These are phyloP conservation scores for Raddia guianensis DNA, from an alignment of 176 grass and related monocot genomes.

Conservation along the genomic window DNA sequence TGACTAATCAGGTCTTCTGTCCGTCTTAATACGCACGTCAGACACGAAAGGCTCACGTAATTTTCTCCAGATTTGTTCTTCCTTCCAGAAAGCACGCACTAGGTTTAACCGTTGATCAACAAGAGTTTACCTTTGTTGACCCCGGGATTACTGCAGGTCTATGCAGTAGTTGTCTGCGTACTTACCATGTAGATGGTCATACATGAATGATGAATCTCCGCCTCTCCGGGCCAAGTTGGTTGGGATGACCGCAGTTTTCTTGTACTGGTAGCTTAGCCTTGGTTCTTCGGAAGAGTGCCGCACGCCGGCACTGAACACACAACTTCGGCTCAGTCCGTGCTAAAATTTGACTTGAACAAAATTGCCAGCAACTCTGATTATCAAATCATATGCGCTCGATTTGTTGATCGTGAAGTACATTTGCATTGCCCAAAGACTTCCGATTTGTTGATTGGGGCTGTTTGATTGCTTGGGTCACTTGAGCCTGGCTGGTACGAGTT, in stretches of 20 bases:
- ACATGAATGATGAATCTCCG: too few species aligned
- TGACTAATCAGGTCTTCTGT: background rate
- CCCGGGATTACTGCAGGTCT: too few species aligned
- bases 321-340: background rate
- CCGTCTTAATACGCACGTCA: background rate
- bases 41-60: background rate
- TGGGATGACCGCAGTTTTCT: background rate
- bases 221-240: background rate
- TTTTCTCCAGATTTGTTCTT: background rate
- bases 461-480: too few species aligned
- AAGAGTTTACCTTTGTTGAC: too few species aligned
- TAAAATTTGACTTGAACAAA: background rate
- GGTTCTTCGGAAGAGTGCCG: background rate
- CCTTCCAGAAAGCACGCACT: background rate
- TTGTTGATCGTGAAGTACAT: background rate
- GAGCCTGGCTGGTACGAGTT: too few species aligned
- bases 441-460: too few species aligned
- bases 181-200: background rate
- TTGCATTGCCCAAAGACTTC: background rate
- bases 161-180: too few species aligned
- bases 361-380: background rate
- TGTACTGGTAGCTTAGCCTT: background rate
- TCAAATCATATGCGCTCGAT: background rate
- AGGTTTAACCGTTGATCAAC: background rate
- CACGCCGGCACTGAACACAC: background rate